Evolutionary conservation across 2,329 filamentous ascomycete genomes (phyloP).

Genomic region (Aspergillus hortae): DNA sequence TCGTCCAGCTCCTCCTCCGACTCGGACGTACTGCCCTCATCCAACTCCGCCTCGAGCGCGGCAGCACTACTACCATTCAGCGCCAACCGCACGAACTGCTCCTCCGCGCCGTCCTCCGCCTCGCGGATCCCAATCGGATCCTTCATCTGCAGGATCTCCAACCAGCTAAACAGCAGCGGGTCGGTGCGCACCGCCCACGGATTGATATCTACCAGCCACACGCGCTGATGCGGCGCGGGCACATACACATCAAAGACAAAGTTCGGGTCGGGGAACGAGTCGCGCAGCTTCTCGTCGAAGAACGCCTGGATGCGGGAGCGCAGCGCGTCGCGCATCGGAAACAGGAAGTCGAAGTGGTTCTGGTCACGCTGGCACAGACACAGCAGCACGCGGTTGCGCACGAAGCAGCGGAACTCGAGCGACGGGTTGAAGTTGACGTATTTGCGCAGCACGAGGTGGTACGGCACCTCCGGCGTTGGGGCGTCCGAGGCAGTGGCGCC

Average conservation of each 20-base stretch:
- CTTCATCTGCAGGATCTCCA: slow-evolving; percentile 73
- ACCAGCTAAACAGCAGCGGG: slow-evolving; percentile 83
- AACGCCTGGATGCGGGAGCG: slow-evolving; percentile 69
- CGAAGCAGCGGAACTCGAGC: slow-evolving; percentile 93
- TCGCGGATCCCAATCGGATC: slow-evolving; percentile 37
- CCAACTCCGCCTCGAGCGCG: slow-evolving; percentile 7
- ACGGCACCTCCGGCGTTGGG: slow-evolving; percentile 54
- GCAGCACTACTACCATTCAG: slow-evolving; percentile 22
- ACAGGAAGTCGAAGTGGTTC: slow-evolving; percentile 85
- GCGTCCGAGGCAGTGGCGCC: slow-evolving; percentile 10
- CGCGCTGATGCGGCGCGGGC: slow-evolving; percentile 67
- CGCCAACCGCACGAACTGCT: slow-evolving; percentile 35
- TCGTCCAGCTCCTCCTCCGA: slow-evolving; percentile 38
- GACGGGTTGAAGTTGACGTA: slow-evolving; percentile 86
- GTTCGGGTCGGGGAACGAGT: slow-evolving; percentile 76
- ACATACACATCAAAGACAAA: slow-evolving; percentile 94
- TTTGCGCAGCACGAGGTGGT: slow-evolving; percentile 80
- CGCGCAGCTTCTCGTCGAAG: slow-evolving; percentile 68
- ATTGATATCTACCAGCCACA: slow-evolving; percentile 90
- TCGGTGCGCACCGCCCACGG: slow-evolving; percentile 91
- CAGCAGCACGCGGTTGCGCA: slow-evolving; percentile 74
- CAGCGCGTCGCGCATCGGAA: slow-evolving; percentile 62
- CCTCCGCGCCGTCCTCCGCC: slow-evolving; percentile 28
- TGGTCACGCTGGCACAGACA: slow-evolving; percentile 85
- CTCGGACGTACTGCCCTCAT: slow-evolving; percentile 22